Evolutionary conservation across 2,329 filamentous ascomycete species (phyloP), one percentile per base, ranked within the genome.

Genomic region (Dendryphion nanum): DNA sequence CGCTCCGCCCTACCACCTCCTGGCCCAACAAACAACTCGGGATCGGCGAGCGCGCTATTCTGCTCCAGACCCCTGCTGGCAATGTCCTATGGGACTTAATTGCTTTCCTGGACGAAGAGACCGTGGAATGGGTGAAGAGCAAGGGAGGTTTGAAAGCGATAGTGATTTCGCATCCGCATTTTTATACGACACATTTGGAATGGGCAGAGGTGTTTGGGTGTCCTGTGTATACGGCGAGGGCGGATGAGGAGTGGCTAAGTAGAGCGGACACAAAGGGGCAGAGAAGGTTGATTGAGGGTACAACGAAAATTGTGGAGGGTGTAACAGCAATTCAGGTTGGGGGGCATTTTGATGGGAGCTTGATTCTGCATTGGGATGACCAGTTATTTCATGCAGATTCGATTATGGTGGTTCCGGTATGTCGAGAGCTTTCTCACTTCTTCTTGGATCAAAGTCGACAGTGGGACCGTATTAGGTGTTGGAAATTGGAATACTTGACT

Each of bases 81-180:
- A 90, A 90, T 58, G 64, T 93, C 1, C 76, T 93, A 2, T 94
- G 87, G 87, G 88, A 93, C 63, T 81, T 84, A 45, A 71, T 93
- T 40, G 76, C 85, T 0, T 79, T 81, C 47, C 68, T 93, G 3
- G 84, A 90, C 57, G 65, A 75, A 2, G 73, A 74, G 3, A 90
- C 86, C 0, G 64, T 86, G 0, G 57, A 66, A 0, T 70, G 67
- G 35, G 79, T 91, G 51, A 71, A 76, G 5, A 59, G 56, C 0
- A 70, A 81, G 5, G 86, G 86, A 30, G 85, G 85, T 0, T 56
- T 94, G 10, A 69, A 70, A 21, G 86, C 83, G 0, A 89, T 93
- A 31, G 81, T 74, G 0, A 87, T 90, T 45, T 82, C 77, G 8
- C 86, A 94, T 64, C 88, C 88, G 36, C 88, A 94, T 60, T 94